Evolutionary conservation across 2,329 filamentous ascomycete genomes (phyloP).

Genomic region (Exophiala sideris): DNA sequence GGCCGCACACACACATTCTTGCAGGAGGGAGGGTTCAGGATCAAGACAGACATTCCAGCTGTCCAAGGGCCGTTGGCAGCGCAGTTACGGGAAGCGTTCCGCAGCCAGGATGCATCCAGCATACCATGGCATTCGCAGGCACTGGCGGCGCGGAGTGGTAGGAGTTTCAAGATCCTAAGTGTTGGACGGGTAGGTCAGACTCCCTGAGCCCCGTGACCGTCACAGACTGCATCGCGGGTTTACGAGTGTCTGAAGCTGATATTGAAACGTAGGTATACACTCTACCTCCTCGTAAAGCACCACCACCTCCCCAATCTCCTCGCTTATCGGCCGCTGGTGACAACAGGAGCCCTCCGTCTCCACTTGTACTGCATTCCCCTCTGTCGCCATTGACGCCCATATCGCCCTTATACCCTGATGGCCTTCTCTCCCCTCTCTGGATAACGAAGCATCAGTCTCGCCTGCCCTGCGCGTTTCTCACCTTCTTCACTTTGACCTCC

Average conservation of each 20-base stretch:
- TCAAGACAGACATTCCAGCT: constrained; percentile 68
- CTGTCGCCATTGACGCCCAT: constrained; percentile 83
- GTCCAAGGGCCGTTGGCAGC: constrained; percentile 64
- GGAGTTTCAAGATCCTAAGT: constrained; percentile 64
- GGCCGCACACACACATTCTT: constrained; percentile 50
- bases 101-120: constrained; percentile 61
- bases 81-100: constrained; percentile 63
- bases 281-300: constrained; percentile 61
- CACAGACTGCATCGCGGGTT: no score
- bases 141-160: constrained; percentile 47
- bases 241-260: constrained; percentile 18
- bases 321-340: constrained; percentile 46
- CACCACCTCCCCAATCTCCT: constrained; percentile 53
- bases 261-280: constrained; percentile 46
- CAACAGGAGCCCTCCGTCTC: constrained; percentile 44
- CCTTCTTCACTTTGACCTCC: constrained; percentile 73
- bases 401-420: constrained; percentile 84
- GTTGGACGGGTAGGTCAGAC: constrained; percentile 73
- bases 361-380: constrained; percentile 75
- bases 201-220: constrained; percentile 7
- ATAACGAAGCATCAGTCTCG: constrained; percentile 82
- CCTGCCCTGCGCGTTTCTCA: constrained; percentile 74
- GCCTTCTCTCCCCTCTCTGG: constrained; percentile 78
- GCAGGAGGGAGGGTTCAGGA: constrained; percentile 55
- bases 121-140: constrained; percentile 66